Evolutionary conservation across 129 eudicot genomes (phyloP).

Genomic region (Artemisia annua): DNA sequence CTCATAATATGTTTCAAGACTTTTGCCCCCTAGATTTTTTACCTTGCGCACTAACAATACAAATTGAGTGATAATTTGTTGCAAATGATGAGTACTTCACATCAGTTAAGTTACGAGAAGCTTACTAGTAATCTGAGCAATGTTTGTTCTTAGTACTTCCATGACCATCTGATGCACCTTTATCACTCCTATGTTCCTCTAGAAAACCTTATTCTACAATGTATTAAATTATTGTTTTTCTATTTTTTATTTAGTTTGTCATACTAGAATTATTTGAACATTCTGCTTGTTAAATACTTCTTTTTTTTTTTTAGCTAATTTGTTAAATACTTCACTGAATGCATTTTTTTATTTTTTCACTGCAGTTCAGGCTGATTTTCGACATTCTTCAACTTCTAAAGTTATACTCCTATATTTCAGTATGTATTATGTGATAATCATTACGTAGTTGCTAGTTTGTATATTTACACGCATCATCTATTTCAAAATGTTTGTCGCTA

Average conservation of each 20-base stretch:
- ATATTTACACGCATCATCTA: no score
- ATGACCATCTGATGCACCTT: slow-evolving; percentile 30
- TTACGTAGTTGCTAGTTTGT: no score
- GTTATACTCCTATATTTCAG: neutral
- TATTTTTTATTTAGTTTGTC: no score
- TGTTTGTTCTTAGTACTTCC: slow-evolving; percentile 29
- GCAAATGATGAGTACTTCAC: slow-evolving; percentile 27
- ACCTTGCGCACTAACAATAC: neutral
- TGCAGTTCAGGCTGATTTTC: slow-evolving; percentile 20
- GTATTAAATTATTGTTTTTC: no score
- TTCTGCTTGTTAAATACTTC: no score
- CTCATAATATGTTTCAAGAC: no score
- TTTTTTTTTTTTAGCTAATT: no score
- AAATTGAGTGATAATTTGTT: slow-evolving; percentile 3
- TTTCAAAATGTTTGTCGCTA: no score
- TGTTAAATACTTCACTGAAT: no score
- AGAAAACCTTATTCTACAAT: no score
- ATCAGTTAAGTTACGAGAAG: slow-evolving; percentile 14
- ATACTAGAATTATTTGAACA: no score
- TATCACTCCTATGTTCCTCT: neutral
- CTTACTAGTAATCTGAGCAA: slow-evolving; percentile 15
- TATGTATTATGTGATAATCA: no score
- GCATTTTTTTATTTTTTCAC: neutral
- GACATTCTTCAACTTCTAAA: neutral
- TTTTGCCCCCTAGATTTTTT: neutral